Conservation (phyloP, 495 filamentous ascomycete species). For the Physcia stellaris region DNA sequence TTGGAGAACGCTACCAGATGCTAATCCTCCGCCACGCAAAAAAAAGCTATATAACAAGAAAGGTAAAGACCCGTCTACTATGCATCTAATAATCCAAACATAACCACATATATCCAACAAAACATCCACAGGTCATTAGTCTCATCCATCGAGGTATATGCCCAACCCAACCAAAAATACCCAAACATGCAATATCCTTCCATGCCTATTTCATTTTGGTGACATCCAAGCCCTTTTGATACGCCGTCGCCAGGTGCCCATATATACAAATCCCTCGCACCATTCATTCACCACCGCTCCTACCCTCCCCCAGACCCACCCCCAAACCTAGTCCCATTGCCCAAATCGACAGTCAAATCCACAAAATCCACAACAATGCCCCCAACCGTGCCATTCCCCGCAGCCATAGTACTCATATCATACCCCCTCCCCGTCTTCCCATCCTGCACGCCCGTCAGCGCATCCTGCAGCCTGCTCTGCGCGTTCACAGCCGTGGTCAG, state of each 20-base stretch:
- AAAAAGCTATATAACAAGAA: no score
- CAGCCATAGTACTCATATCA: conserved; percentile 6
- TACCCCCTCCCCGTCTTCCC: conserved; percentile 5
- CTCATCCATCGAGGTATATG: background rate
- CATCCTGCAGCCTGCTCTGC: conserved; percentile 23
- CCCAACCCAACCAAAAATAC: no score
- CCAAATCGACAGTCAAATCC: conserved; percentile 27
- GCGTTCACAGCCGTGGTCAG: conserved; percentile 23
- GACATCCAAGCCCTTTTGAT: no score
- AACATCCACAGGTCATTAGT: background rate
- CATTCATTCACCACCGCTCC: background rate
- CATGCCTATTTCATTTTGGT: no score
- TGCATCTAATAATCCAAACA: background rate
- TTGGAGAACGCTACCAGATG: no score
- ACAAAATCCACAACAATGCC: conserved; percentile 30
- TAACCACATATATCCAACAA: background rate
- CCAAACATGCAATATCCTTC: background rate
- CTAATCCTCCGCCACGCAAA: no score
- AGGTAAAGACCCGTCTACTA: background rate
- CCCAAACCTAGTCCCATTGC: conserved; percentile 28
- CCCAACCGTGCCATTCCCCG: conserved; percentile 20
- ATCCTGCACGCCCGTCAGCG: conserved; percentile 22
- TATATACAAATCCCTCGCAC: background rate
- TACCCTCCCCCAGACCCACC: conserved; percentile 12
- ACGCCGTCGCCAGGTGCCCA: no score